phyloP scores from a whole-genome alignment of 2,329 filamentous ascomycete species.

The Alternaria viburni region DNA sequence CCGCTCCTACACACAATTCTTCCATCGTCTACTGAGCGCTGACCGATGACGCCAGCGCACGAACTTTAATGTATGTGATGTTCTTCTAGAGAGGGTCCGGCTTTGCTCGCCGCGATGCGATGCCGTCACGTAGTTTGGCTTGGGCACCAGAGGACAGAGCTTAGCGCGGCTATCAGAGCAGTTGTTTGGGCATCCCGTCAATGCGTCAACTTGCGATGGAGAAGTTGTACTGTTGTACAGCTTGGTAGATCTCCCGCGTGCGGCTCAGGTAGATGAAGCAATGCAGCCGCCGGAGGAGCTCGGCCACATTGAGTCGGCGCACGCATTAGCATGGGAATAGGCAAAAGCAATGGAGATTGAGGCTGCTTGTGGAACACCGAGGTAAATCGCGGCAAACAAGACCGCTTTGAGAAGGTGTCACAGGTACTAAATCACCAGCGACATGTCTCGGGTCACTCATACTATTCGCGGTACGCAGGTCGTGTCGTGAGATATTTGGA shows the following conservation, averaged over 20 bases:
- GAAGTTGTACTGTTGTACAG: conserved; percentile 6
- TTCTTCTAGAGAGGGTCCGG: not conserved
- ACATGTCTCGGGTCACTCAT: not conserved
- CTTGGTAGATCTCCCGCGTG: conserved; percentile 29
- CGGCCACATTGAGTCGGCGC: not conserved
- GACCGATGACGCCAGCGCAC: not conserved
- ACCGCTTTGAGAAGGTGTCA: not conserved
- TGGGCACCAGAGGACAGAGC: not conserved
- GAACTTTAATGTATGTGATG: not conserved
- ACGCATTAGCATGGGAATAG: not conserved
- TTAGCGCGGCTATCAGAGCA: conserved; percentile 7
- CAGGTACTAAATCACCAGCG: conserved; percentile 7
- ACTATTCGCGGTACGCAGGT: not conserved
- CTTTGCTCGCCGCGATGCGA: conserved; percentile 3
- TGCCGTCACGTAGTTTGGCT: conserved; percentile 16
- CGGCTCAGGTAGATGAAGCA: conserved; percentile 9
- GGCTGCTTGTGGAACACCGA: not conserved
- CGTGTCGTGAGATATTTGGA: conserved; percentile 3
- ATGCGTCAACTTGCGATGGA: not conserved
- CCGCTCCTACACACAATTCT: not conserved
- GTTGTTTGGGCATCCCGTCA: not conserved
- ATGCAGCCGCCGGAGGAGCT: conserved; percentile 14
- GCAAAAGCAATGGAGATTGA: not conserved
- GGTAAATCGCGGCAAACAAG: not conserved
- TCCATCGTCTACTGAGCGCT: not conserved